Conservation (phyloP, 495 filamentous ascomycete species). For the Neurospora tetrasperma region DNA sequence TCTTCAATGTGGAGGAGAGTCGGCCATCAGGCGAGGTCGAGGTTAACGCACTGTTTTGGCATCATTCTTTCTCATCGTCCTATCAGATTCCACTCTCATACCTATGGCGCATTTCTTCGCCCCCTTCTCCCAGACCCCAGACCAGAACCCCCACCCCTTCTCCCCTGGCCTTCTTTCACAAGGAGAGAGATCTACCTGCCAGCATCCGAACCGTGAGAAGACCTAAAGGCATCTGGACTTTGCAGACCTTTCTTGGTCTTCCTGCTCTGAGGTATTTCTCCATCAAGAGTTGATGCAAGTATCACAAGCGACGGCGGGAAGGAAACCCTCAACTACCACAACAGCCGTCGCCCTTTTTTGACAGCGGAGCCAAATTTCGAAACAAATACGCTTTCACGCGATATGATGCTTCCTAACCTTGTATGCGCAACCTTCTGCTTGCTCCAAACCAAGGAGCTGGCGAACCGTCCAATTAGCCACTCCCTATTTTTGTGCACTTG, state of each 20-base stretch:
- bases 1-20: background rate
- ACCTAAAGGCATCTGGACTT: background rate
- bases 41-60: background rate
- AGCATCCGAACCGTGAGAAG: background rate
- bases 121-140: background rate
- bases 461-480: background rate
- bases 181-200: background rate
- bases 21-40: background rate
- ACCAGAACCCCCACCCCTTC: background rate
- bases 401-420: background rate
- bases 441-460: background rate
- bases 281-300: background rate
- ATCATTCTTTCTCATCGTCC: background rate
- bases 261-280: background rate
- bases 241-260: background rate
- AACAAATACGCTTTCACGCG: background rate
- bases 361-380: background rate
- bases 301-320: background rate
- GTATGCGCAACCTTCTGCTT: background rate
- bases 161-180: background rate
- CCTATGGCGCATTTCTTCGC: background rate
- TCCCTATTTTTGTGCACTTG: background rate
- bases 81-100: background rate
- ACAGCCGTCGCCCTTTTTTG: background rate
- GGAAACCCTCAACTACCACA: background rate